phyloP scores from a whole-genome alignment of 768 basidiomycete genomes.

The Lactarius psammicola region DNA sequence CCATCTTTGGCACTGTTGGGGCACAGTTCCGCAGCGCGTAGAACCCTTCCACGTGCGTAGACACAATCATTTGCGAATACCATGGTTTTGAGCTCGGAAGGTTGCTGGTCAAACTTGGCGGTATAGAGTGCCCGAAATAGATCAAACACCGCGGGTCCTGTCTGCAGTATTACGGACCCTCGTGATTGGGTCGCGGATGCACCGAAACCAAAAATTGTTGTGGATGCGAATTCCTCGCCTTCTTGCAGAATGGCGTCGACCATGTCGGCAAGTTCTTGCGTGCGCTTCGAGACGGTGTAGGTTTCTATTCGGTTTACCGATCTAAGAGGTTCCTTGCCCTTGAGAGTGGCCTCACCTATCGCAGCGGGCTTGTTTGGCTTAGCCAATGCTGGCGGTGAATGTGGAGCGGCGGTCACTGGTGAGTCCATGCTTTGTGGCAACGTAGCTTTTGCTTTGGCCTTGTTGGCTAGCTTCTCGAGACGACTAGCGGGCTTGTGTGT shows the following conservation, averaged over 20 bases:
- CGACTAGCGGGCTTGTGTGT: constrained; percentile 54
- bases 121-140: constrained; percentile 80
- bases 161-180: constrained; percentile 57
- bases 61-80: constrained; percentile 80
- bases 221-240: constrained; percentile 51
- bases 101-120: constrained; percentile 48
- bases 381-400: constrained; percentile 34
- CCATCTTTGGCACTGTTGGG: constrained; percentile 42
- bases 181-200: constrained; percentile 29
- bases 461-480: constrained; percentile 56
- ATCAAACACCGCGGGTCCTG: constrained; percentile 67
- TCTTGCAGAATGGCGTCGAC: constrained; percentile 26
- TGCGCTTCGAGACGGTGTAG: constrained; percentile 20
- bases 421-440: constrained; percentile 23
- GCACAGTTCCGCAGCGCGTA: constrained; percentile 33
- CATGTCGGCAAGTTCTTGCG: constrained; percentile 22
- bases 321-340: constrained; percentile 13
- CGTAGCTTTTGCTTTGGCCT: constrained; percentile 44
- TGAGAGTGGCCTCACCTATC: constrained; percentile 4
- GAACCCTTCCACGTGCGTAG: constrained; percentile 47
- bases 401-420: constrained; percentile 28
- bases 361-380: neutral
- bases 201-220: constrained; percentile 42
- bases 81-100: constrained; percentile 54
- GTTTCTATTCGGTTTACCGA: constrained; percentile 12